These are phyloP conservation scores for Linnemannia exigua DNA, from an alignment of 192 early-diverging fungal genomes.

Conservation along the genomic window DNA sequence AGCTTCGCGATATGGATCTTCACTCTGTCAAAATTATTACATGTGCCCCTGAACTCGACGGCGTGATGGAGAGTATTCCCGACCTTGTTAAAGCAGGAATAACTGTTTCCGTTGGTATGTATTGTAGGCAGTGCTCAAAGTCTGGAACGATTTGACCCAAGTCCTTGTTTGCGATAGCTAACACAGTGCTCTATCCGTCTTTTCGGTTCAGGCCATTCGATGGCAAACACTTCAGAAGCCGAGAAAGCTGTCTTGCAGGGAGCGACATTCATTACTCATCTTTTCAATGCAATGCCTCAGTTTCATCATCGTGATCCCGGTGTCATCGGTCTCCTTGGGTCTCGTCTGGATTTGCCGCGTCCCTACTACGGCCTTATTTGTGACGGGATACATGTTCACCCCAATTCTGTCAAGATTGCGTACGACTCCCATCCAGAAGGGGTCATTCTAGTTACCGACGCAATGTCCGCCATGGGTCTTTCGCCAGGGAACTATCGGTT, in stretches of 20 bases:
- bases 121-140: neutral
- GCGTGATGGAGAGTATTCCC: slow-evolving; percentile 73
- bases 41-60: slow-evolving; percentile 84
- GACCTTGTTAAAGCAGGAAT: slow-evolving; percentile 75
- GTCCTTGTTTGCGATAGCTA: neutral
- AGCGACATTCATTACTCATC: slow-evolving; percentile 81
- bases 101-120: slow-evolving; percentile 62
- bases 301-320: slow-evolving; percentile 93
- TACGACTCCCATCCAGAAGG: slow-evolving; percentile 85
- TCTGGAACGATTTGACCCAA: neutral
- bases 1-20: slow-evolving; percentile 23
- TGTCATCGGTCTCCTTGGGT: slow-evolving; percentile 80
- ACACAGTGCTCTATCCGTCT: neutral
- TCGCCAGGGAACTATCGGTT: slow-evolving; percentile 63
- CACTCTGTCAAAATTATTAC: slow-evolving; percentile 75
- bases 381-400: slow-evolving; percentile 87
- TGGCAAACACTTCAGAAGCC: slow-evolving; percentile 72
- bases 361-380: slow-evolving; percentile 90
- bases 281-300: slow-evolving; percentile 90
- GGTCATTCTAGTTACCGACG: slow-evolving; percentile 86
- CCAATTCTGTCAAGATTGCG: slow-evolving; percentile 84
- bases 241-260: slow-evolving; percentile 71
- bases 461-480: slow-evolving; percentile 82
- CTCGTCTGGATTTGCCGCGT: slow-evolving; percentile 61
- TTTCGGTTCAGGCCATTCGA: slow-evolving; percentile 70